Evolutionary conservation across 2,329 filamentous ascomycete genomes (phyloP).

Genomic region (Magnaporthales sp.): DNA sequence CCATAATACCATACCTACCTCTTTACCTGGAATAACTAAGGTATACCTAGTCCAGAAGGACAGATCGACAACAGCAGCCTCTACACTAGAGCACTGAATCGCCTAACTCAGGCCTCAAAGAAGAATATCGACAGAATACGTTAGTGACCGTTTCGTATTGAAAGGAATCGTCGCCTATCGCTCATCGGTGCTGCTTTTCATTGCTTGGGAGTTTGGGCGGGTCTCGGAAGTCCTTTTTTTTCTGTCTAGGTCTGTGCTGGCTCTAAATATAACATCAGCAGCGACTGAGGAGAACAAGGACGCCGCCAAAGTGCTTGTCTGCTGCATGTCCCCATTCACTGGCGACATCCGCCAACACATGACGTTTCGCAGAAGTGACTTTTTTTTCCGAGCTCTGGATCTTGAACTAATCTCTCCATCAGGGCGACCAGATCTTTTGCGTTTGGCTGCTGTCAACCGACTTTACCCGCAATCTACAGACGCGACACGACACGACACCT

Average conservation of each 20-base stretch:
- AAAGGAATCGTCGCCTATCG: background rate
- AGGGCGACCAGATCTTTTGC: background rate
- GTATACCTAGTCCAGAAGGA: background rate
- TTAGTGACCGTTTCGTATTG: background rate
- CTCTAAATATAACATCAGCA: background rate
- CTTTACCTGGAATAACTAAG: background rate
- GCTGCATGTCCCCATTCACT: background rate
- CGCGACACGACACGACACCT: background rate
- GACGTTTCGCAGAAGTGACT: background rate
- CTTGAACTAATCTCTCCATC: background rate
- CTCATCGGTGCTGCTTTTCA: background rate
- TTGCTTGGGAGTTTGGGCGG: background rate
- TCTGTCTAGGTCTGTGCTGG: constrained; percentile 1
- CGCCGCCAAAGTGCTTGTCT: background rate
- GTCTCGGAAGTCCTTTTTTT: background rate
- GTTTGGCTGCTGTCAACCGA: background rate
- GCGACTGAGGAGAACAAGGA: background rate
- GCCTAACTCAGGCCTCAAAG: background rate
- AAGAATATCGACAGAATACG: background rate
- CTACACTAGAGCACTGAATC: background rate
- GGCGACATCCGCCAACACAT: background rate
- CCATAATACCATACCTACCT: background rate
- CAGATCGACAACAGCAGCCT: background rate
- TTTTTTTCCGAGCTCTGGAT: background rate
- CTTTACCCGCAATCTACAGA: background rate